phyloP scores from a whole-genome alignment of 371 early-diverging fungal genomes.

The Polyrhizophydium stewartii region DNA sequence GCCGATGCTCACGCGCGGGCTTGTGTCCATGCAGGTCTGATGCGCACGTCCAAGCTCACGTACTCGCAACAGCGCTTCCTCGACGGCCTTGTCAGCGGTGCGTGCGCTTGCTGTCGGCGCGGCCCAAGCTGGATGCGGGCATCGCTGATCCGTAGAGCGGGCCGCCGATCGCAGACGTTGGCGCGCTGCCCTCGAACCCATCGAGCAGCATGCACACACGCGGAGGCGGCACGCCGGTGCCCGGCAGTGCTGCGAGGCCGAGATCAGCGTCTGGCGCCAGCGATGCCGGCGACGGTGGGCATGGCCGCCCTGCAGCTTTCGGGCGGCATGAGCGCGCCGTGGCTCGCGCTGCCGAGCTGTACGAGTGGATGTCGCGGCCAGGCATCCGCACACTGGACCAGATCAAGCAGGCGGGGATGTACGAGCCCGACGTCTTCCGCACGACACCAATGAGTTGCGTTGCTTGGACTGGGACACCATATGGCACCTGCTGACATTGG shows the following conservation, averaged over 20 bases:
- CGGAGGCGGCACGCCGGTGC: background rate
- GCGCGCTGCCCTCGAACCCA: background rate
- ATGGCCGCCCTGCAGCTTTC: background rate
- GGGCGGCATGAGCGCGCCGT: background rate
- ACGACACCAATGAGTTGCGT: constrained; percentile 22
- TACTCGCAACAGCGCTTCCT: constrained; percentile 29
- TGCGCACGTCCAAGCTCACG: constrained; percentile 34
- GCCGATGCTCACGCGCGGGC: too few relatives aligned
- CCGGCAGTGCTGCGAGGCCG: background rate
- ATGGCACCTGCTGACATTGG: background rate
- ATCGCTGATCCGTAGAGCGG: too few relatives aligned
- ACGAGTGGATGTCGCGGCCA: constrained; percentile 6
- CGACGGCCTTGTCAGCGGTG: constrained; percentile 17
- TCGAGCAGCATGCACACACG: background rate
- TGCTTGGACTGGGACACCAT: background rate
- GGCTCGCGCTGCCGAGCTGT: background rate
- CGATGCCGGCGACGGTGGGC: background rate
- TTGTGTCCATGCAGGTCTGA: constrained; percentile 27
- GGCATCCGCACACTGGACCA: constrained; percentile 23
- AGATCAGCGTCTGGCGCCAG: constrained; percentile 3
- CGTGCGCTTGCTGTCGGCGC: too few relatives aligned
- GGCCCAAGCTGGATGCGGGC: too few relatives aligned
- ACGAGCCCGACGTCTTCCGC: constrained; percentile 26
- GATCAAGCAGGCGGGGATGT: constrained; percentile 26
- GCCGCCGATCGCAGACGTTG: too few relatives aligned